phyloP scores from a whole-genome alignment of 208 protist species.

The Leptomonas pyrrhocoris region DNA sequence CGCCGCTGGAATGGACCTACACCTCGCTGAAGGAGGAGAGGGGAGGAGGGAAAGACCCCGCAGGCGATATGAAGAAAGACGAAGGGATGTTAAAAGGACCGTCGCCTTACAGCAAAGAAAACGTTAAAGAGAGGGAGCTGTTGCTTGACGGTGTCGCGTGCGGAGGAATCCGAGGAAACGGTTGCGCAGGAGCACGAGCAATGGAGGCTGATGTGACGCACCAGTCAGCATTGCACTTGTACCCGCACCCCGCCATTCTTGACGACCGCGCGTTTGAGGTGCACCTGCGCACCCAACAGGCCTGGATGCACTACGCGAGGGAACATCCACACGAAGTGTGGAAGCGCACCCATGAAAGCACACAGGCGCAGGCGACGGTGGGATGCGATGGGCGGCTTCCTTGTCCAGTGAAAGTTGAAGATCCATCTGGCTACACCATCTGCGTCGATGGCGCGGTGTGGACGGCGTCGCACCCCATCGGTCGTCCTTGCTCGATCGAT shows the following conservation, averaged over 20 bases:
- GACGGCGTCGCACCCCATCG: neutral
- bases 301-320: neutral
- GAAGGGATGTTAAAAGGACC: too few species aligned
- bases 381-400: neutral
- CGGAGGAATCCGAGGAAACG: too few species aligned
- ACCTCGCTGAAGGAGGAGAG: neutral
- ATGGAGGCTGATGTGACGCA: too few species aligned
- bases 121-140: too few species aligned
- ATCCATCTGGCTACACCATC: slow-evolving; percentile 4
- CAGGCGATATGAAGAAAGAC: neutral
- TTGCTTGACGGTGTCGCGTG: too few species aligned
- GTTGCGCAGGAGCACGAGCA: too few species aligned
- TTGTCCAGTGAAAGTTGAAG: neutral
- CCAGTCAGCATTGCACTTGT: neutral
- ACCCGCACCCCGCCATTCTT: slow-evolving; percentile 1
- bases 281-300: slow-evolving; percentile 5
- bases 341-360: neutral
- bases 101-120: too few species aligned
- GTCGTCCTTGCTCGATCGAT: neutral
- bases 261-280: slow-evolving; percentile 7
- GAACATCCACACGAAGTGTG: neutral
- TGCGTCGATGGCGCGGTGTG: neutral
- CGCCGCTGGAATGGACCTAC: slow-evolving; percentile 10
- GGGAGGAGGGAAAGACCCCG: neutral
- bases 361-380: neutral